Base-by-base conservation (phyloP, 2,329 filamentous ascomycete genomes). In the Trichophyton equinum region DNA sequence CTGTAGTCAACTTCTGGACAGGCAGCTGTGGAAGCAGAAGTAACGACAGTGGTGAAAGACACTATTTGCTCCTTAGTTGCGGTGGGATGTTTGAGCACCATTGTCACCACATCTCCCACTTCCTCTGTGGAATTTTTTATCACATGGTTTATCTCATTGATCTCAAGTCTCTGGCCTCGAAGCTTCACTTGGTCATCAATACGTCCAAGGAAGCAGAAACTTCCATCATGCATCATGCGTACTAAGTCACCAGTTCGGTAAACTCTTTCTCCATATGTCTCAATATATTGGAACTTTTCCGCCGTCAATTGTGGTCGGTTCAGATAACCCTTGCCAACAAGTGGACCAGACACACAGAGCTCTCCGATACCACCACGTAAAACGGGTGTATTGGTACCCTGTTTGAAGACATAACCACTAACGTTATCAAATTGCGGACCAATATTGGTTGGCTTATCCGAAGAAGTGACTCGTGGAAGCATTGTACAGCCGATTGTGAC, bases 111-210 rank as follows among this genome's bases (percentile, higher is more conserved):
- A 66, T 95, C 89, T 13, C 81, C 77, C 7, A 94, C 74, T 0
- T 75, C 75, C 0, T 72, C 64, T 0, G 83, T 78, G 0, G 82
- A 81, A 20, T 81, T 77, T 55, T 84, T 85, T 67, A 96, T 89
- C 7, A 87, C 83, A 57, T 91, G 85, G 66, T 95, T 94, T 72
- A 96, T 95, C 75, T 97, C 91, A 0, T 87, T 88, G 63, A 95
- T 87, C 68, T 97, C 92, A 0, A 97, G 80, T 13, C 91, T 81
- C 71, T 96, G 91, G 0, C 91, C 91, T 9, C 92, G 84, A 2
- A 96, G 80, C 71, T 97, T 97, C 64, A 96, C 86, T 73, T 97
- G 91, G 60, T 95, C 90, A 69, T 97, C 92, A 4, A 87, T 87
- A 13, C 92, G 83, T 2, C 92, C 91, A 1, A 95, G 78, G 69